These are phyloP conservation scores for Candida argentea DNA, from an alignment of 805 yeast species.

Conservation along the genomic window DNA sequence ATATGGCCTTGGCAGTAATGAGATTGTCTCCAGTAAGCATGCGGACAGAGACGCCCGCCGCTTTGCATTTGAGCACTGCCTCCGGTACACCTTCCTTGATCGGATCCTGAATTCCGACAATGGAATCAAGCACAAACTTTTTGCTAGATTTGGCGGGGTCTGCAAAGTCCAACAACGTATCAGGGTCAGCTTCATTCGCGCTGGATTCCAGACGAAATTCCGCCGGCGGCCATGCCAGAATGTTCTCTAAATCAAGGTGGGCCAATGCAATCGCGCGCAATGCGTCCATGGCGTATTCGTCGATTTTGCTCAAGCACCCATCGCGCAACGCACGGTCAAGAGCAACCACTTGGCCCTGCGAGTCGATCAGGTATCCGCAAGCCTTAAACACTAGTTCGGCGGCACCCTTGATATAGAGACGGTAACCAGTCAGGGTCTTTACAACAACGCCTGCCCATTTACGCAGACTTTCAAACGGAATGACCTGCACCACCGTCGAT, in stretches of 20 bases:
- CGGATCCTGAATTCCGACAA: conserved; percentile 95
- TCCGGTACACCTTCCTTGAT: conserved; percentile 81
- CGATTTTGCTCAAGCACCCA: conserved; percentile 24
- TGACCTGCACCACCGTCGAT: conserved; percentile 46
- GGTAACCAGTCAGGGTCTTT: conserved; percentile 35
- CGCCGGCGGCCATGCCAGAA: conserved; percentile 60
- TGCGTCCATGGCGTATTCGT: conserved; percentile 63
- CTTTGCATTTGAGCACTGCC: conserved; percentile 77
- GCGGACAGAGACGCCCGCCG: conserved; percentile 89
- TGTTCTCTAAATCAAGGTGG: conserved; percentile 53
- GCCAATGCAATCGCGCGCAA: conserved; percentile 84
- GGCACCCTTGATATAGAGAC: conserved; percentile 84
- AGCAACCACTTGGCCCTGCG: conserved; percentile 18
- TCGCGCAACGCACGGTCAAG: conserved; percentile 21
- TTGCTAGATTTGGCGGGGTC: conserved; percentile 18
- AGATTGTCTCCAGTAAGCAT: conserved; percentile 98
- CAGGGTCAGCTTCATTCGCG: conserved; percentile 29
- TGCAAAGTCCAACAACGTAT: conserved; percentile 17
- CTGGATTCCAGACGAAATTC: conserved; percentile 23
- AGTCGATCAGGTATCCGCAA: conserved; percentile 34
- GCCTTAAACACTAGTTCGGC: conserved; percentile 72
- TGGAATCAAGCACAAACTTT: conserved; percentile 47
- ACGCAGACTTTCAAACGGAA: conserved; percentile 87
- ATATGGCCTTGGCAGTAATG: conserved; percentile 85
- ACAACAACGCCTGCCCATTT: conserved; percentile 87